Evolutionary conservation across 2,329 filamentous ascomycete species (phyloP).

Genomic region (Alternaria metachromatica): DNA sequence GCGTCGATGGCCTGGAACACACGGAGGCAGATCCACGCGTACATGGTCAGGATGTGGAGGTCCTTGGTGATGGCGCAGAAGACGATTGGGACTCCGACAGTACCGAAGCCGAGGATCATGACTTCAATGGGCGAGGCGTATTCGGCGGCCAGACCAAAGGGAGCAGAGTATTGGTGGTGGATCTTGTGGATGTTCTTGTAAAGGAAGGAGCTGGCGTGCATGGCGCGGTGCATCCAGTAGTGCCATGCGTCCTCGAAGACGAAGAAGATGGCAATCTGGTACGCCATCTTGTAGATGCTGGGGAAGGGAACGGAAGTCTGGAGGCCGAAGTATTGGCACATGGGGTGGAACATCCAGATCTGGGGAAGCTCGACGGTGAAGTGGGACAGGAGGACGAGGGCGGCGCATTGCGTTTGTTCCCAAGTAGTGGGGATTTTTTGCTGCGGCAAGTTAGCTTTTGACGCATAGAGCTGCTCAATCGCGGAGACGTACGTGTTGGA

Average conservation of each 20-base stretch:
- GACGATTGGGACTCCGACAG: conserved; percentile 80
- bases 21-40: conserved; percentile 90
- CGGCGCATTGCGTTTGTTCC: conserved; percentile 94
- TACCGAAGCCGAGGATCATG: conserved; percentile 89
- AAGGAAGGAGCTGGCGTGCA: conserved; percentile 87
- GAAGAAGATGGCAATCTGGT: conserved; percentile 94
- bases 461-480: neutral
- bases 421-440: conserved; percentile 87
- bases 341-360: conserved; percentile 98
- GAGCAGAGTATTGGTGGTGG: conserved; percentile 97
- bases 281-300: conserved; percentile 80
- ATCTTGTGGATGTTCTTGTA: conserved; percentile 99
- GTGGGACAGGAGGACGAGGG: conserved; percentile 90
- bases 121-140: conserved; percentile 98
- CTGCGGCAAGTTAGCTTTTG: conserved; percentile 47
- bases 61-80: conserved; percentile 85
- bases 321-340: conserved; percentile 92
- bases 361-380: conserved; percentile 98
- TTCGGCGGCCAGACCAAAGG: conserved; percentile 94
- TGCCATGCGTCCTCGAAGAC: conserved; percentile 97
- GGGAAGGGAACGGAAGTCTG: conserved; percentile 90
- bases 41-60: conserved; percentile 97
- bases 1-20: conserved; percentile 98
- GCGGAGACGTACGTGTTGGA: conserved; percentile 74
- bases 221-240: conserved; percentile 91